Conservation (phyloP, 495 filamentous ascomycete species). For the Cenococcum geophilum region DNA sequence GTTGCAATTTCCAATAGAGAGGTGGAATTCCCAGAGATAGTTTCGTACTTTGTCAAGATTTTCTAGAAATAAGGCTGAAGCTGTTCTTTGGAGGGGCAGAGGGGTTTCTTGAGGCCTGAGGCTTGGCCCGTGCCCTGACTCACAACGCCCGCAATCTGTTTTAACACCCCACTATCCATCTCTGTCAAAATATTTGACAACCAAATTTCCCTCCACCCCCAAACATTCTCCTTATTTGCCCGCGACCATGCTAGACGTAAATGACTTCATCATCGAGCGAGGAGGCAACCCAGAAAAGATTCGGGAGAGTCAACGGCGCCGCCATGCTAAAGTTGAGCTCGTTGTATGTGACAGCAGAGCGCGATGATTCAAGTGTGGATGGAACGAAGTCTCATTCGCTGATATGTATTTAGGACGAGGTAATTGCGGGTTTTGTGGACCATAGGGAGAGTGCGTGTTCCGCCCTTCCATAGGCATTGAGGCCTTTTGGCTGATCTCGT, state of each 20-base stretch:
- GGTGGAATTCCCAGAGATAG: background rate
- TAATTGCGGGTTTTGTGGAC: slow-evolving; percentile 82
- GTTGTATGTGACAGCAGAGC: slow-evolving; percentile 41
- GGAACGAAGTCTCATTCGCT: background rate
- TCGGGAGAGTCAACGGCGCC: slow-evolving; percentile 77
- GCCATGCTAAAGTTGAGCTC: slow-evolving; percentile 68
- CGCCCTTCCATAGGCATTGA: background rate
- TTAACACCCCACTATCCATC: background rate
- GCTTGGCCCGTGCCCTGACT: no score
- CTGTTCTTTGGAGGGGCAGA: no score
- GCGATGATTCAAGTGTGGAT: no score
- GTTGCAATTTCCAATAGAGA: background rate
- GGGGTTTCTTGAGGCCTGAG: no score
- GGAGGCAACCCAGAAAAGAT: slow-evolving; percentile 86
- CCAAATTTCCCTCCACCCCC: background rate
- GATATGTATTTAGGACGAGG: slow-evolving; percentile 53
- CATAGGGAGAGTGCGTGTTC: slow-evolving; percentile 62
- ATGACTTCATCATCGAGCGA: slow-evolving; percentile 76
- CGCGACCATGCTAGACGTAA: slow-evolving; percentile 56
- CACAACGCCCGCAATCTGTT: slow-evolving; percentile 9
- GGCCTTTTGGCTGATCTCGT: background rate
- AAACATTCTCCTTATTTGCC: background rate
- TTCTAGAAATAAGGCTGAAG: background rate
- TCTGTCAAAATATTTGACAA: background rate
- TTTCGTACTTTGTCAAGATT: background rate